Evolutionary conservation across 441 rosid species (phyloP), one percentile per base, ranked within the genome.

Genomic region (Corymbia calophylla): DNA sequence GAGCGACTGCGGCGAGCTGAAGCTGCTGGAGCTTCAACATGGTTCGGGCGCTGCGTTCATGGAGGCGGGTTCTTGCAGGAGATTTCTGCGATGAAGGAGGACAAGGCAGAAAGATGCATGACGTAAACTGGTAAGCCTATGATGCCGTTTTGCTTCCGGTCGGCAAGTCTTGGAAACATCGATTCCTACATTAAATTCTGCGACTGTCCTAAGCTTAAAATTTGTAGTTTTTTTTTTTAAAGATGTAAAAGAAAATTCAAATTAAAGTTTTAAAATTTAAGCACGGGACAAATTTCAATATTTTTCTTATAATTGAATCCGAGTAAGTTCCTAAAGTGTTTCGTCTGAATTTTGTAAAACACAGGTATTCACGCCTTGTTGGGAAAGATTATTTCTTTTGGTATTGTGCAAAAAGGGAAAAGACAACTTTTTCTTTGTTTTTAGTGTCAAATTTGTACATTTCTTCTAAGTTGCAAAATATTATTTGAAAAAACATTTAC

Each of bases 281-380:
- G 39, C 1, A 31, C 9, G 1, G 0, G 19, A 0, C 6, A 4
- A 1, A 19, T n/a, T 64, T 64, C 73, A 64, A 7, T 3, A 31
- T 21, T 64, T 1, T 1, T 15, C 21, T 3, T 15, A 21, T 21
- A 64, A 16, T 39, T 39, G 44, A 5, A 39, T 5, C 4, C 4
- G 44, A 39, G 5, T 39, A 39, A 39, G 5, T 39, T 39, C 4
- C 4, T 39, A 39, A 39, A 39, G 44, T 39, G 5, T 4, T 39
- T 39, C 44, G 44, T 39, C 44, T 39, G 5, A 39, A 39, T 5
- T 39, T 5, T 4, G 44, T 39, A 39, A 39, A 39, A 39, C 4
- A 39, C 44, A 4, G 5, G 4, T 39, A 39, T 39, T 39, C 5
- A 1, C 44, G 5, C 5, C 5, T 39, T 39, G 5, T 39, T 39